Percentiles rank a stretch among this genome's conserved stretches.
Evolutionary conservation across 352 stramenopile species (phyloP).

Genomic region (Phytophthora rubi): DNA sequence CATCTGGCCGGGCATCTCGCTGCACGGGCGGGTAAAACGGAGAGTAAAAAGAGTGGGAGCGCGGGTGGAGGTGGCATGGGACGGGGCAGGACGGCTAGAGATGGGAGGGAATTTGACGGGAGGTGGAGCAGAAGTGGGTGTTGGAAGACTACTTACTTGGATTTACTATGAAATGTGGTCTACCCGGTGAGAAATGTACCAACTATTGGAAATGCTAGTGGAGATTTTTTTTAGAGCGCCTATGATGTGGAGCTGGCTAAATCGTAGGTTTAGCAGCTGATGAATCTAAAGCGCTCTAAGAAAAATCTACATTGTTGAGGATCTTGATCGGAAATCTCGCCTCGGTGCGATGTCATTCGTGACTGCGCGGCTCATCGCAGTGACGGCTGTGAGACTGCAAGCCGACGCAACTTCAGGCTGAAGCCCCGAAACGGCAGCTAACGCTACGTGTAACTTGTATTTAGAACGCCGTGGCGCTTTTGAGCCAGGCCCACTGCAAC

Average conservation of each 20-base stretch:
- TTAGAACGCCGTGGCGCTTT: background rate
- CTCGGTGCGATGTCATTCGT: background rate
- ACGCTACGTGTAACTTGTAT: no score
- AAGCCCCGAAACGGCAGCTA: no score
- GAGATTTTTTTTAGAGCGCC: background rate
- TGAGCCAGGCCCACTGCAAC: conserved; percentile 3
- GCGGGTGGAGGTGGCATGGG: background rate
- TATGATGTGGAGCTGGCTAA: background rate
- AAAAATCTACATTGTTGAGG: no score
- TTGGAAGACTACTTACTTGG: no score
- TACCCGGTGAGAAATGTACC: background rate
- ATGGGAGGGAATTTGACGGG: conserved; percentile 1
- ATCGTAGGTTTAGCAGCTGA: background rate
- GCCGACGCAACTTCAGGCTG: no score
- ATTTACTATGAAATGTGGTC: no score
- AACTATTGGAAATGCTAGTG: background rate
- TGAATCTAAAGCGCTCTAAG: no score
- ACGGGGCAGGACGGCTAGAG: background rate
- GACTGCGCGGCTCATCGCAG: no score
- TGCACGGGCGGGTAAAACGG: conserved; percentile 9
- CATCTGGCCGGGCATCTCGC: conserved; percentile 16
- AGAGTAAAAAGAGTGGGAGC: conserved; percentile 4
- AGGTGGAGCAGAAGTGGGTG: background rate
- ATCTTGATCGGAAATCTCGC: background rate
- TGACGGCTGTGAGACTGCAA: no score